phyloP scores from a whole-genome alignment of 2,329 filamentous ascomycete species.

The Diplodia intermedia region DNA sequence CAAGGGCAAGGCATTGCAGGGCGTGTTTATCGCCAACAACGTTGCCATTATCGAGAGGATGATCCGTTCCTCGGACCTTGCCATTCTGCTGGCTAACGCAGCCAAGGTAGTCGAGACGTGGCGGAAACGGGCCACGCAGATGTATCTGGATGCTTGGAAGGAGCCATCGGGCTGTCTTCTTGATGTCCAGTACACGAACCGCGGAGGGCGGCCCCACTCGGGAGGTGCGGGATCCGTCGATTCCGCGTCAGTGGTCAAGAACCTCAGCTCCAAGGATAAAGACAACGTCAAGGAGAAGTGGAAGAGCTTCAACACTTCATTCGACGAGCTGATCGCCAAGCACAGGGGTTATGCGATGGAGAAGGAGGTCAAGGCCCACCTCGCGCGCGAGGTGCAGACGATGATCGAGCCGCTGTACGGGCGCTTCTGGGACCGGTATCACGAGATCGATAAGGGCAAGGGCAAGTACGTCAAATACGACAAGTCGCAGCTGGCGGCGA shows the following conservation, averaged over 20 bases:
- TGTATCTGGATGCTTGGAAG: constrained; percentile 87
- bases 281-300: constrained; percentile 98
- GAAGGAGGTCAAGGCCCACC: constrained; percentile 79
- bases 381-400: constrained; percentile 84
- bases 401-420: constrained; percentile 95
- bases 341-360: constrained; percentile 92
- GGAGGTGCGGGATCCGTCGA: constrained; percentile 65
- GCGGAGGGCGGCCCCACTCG: constrained; percentile 69
- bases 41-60: constrained; percentile 83
- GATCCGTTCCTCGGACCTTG: constrained; percentile 81
- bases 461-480: constrained; percentile 99
- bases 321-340: constrained; percentile 83
- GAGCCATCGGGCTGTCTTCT: constrained; percentile 82
- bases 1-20: constrained; percentile 78
- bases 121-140: constrained; percentile 82
- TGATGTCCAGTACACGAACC: constrained; percentile 90
- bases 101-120: constrained; percentile 77
- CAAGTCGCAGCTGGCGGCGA: constrained; percentile 76
- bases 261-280: constrained; percentile 86
- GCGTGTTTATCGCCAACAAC: constrained; percentile 90
- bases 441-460: constrained; percentile 96
- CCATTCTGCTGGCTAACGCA: constrained; percentile 68
- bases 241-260: constrained; percentile 83
- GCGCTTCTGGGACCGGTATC: constrained; percentile 95
- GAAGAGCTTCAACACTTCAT: constrained; percentile 84